phyloP scores from a whole-genome alignment of 1,139 yeast species.

The Blastobotrys persicus region DNA sequence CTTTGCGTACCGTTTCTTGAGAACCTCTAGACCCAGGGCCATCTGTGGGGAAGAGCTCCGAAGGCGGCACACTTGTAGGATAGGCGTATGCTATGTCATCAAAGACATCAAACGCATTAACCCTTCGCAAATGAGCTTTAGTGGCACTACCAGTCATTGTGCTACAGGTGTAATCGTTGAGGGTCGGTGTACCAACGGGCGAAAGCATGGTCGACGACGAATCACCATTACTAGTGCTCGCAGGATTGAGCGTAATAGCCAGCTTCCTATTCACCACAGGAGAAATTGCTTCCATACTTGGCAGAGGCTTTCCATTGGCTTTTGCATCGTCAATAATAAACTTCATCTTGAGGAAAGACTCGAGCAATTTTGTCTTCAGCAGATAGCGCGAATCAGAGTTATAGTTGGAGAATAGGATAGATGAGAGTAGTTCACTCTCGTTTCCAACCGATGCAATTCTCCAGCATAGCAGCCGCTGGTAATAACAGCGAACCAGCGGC shows the following conservation, averaged over 20 bases:
- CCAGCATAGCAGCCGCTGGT: constrained; percentile 67
- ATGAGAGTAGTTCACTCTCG: constrained; percentile 31
- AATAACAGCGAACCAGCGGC: constrained; percentile 70
- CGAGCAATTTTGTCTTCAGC: constrained; percentile 28
- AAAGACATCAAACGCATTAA: constrained; percentile 65
- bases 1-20: constrained; percentile 14
- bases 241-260: constrained; percentile 44
- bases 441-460: constrained; percentile 48
- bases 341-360: constrained; percentile 27
- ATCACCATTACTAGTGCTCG: constrained; percentile 8
- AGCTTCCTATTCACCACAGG: constrained; percentile 52
- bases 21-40: constrained; percentile 10
- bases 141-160: not conserved
- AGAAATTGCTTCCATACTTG: constrained; percentile 44
- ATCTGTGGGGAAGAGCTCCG: constrained; percentile 10
- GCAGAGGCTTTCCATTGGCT: constrained; percentile 19
- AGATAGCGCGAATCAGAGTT: constrained; percentile 32
- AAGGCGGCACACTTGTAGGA: constrained; percentile 20
- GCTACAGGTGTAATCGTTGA: not conserved
- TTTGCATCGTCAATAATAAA: constrained; percentile 23
- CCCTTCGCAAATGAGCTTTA: constrained; percentile 22
- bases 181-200: constrained; percentile 12
- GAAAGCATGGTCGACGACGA: constrained; percentile 12
- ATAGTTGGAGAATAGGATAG: constrained; percentile 33
- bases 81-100: constrained; percentile 72